Base-by-base conservation (phyloP, 75 land plant species). In the Selaginella moellendorffii region DNA sequence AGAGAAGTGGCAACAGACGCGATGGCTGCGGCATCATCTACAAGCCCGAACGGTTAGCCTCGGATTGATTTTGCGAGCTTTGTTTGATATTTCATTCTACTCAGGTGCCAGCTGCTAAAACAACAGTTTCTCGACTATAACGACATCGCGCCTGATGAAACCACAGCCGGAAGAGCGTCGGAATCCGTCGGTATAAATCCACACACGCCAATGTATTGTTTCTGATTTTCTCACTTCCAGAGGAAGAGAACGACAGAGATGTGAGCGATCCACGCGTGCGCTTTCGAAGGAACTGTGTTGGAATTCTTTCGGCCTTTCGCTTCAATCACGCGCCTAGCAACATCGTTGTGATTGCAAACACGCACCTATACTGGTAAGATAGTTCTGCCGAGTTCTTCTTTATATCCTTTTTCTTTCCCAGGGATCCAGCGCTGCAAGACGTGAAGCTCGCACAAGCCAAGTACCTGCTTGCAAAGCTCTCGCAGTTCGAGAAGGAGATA, bases 21-120 rank as follows among this genome's bases (percentile, higher is more conserved):
- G 97, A 91, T 76, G 97, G 97, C 27, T 91, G 97, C 76, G 97
- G 97, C 23, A 85, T 91, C 19, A 85, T 91, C 66, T 91, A 77
- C 59, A 85, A 75, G 69, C 67, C 51, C 21, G 66, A 36, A 24
- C 54, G 79, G 80, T 80, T 21, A 14, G 28, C 36, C 54, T 56
- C 2, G 26, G 9, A 30, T 5, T 23, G 18, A 23, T 62, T 14
- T n/a, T n/a, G n/a, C n/a, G n/a, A n/a, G n/a, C n/a, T 56, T 2
- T 56, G 21, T 21, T 9, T 56, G 21, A 56, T 56, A 8, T 56
- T 2, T 56, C 59, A 20, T 24, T 61, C 63, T 24, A 61, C n/a
- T n/a, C 26, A 54, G 66, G 24, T 26, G 26, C 52, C 74, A 84
- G 29, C 63, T 90, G 75, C 26, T 90, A 2, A 24, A 64, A 19